A percentile compares a stretch with the other conserved stretches of the same genome.
phyloP scores from a whole-genome alignment of 2,329 filamentous ascomycete species.

The Didymella lethalis region DNA sequence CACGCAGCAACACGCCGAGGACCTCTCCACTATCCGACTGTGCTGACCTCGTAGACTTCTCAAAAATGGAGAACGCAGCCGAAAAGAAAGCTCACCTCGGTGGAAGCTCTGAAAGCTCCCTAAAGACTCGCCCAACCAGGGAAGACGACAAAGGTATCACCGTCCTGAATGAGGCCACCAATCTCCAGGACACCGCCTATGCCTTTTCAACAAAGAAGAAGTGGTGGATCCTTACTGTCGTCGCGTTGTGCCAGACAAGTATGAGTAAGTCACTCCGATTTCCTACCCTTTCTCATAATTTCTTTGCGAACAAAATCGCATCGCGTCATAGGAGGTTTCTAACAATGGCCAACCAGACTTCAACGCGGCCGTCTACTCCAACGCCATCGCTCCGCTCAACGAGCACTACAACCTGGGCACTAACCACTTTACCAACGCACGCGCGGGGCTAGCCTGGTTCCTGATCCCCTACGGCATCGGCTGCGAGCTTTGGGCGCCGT shows the following conservation, averaged over 20 bases:
- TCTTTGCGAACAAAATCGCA: slow-evolving; percentile 41
- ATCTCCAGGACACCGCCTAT: slow-evolving; percentile 52
- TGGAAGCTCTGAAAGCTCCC: slow-evolving; percentile 1
- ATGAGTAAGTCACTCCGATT: slow-evolving; percentile 53
- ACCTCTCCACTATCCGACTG: background rate
- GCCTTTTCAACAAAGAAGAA: slow-evolving; percentile 59
- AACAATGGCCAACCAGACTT: slow-evolving; percentile 51
- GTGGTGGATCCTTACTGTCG: slow-evolving; percentile 61
- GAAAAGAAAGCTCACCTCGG: background rate
- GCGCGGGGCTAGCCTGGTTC: slow-evolving; percentile 75
- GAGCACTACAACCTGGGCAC: slow-evolving; percentile 63
- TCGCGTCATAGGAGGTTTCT: slow-evolving; percentile 43
- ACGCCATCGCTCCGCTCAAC: slow-evolving; percentile 59
- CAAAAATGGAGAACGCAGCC: slow-evolving; percentile 10
- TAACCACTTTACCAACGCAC: slow-evolving; percentile 52
- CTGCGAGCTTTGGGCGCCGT: slow-evolving; percentile 82
- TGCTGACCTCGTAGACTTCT: background rate
- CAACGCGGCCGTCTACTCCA: slow-evolving; percentile 64
- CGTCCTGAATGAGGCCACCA: slow-evolving; percentile 30
- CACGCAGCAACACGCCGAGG: background rate
- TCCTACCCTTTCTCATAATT: background rate
- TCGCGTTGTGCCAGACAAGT: slow-evolving; percentile 62
- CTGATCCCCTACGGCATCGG: slow-evolving; percentile 82
- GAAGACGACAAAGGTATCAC: slow-evolving; percentile 8
- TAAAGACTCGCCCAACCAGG: background rate